Evolutionary conservation across 2,329 filamentous ascomycete species (phyloP).

Genomic region (Trichoderma hamatum): DNA sequence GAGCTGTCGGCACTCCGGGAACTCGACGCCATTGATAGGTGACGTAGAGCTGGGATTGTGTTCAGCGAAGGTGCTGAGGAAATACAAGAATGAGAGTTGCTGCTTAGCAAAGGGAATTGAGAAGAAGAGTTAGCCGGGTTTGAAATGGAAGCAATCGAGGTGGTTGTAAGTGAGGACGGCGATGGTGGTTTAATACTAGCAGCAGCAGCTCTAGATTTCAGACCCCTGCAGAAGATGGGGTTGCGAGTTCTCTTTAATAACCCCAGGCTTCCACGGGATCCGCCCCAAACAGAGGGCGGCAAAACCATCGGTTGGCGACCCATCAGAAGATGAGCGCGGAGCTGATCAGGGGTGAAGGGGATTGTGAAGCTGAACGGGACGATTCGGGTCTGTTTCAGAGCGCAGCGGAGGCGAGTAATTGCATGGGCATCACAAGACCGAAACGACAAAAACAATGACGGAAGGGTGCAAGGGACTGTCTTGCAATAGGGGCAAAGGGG

Average conservation of each 20-base stretch:
- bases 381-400: conserved; percentile 26
- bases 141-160: conserved; percentile 14
- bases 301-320: conserved; percentile 28
- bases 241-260: conserved; percentile 29
- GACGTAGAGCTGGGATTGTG: conserved; percentile 35
- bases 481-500: conserved; percentile 8
- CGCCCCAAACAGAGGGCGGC: conserved; percentile 28
- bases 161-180: conserved; percentile 13
- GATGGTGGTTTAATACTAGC: conserved; percentile 20
- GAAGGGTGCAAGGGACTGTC: not conserved
- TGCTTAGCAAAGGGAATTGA: not conserved
- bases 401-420: conserved; percentile 14
- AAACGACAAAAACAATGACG: conserved; percentile 4
- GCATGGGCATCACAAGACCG: conserved; percentile 18
- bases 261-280: conserved; percentile 27
- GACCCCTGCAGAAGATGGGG: conserved; percentile 21
- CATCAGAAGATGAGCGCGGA: conserved; percentile 30
- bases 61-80: conserved; percentile 27
- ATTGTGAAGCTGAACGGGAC: conserved; percentile 14
- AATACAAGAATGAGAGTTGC: conserved; percentile 31
- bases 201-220: conserved; percentile 7
- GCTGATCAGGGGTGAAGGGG: conserved; percentile 24
- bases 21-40: conserved; percentile 28
- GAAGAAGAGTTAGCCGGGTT: conserved; percentile 3
- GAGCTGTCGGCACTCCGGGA: conserved; percentile 47